Evolutionary conservation across 768 basidiomycete genomes (phyloP).

Genomic region (Chalciporus pseudorubinellus): DNA sequence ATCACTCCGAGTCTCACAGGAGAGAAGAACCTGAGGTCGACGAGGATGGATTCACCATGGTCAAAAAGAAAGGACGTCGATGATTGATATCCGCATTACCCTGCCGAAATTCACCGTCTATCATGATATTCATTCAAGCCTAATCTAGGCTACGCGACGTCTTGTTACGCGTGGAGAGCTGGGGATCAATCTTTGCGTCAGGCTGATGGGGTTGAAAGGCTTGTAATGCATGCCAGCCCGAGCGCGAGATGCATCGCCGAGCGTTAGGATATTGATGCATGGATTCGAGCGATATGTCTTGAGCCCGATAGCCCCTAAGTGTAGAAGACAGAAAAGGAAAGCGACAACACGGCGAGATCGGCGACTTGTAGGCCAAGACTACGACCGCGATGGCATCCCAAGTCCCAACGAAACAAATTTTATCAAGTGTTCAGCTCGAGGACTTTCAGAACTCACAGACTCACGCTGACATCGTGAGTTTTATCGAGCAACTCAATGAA

Average conservation of each 20-base stretch:
- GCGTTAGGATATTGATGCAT: no score
- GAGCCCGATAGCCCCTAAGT: no score
- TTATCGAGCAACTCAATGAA: slow-evolving; percentile 74
- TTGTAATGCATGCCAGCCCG: no score
- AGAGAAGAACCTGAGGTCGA: slow-evolving; percentile 73
- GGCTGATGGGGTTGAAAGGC: no score
- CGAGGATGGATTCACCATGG: slow-evolving; percentile 89
- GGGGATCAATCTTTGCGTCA: no score
- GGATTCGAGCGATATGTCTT: no score
- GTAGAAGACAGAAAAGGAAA: background rate
- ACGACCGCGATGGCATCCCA: slow-evolving; percentile 38
- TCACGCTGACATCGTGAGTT: slow-evolving; percentile 61
- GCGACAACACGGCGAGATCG: no score
- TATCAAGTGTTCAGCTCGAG: slow-evolving; percentile 72
- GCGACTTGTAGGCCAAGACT: background rate
- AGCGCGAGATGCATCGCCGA: no score
- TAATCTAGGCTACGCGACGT: background rate
- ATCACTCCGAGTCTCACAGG: slow-evolving; percentile 30
- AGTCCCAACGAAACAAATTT: slow-evolving; percentile 66
- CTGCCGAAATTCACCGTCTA: background rate
- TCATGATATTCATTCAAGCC: background rate
- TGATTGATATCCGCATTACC: slow-evolving; percentile 19
- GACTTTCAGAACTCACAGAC: slow-evolving; percentile 79
- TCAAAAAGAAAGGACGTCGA: slow-evolving; percentile 55
- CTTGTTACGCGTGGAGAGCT: no score